Base-by-base conservation (phyloP, 2,329 filamentous ascomycete species). In the Botrytis squamosa region DNA sequence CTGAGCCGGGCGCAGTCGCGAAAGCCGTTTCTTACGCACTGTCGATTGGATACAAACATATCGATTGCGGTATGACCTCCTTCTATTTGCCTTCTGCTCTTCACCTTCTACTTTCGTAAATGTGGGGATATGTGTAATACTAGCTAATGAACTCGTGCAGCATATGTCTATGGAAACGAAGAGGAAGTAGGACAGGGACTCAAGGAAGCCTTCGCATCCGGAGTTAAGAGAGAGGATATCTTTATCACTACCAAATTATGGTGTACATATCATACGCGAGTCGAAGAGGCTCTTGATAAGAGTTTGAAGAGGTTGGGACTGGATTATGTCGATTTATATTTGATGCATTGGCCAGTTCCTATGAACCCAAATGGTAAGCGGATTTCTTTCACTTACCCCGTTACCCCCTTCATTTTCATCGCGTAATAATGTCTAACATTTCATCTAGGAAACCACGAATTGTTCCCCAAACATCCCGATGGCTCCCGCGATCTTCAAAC, bases 281-380 rank as follows among this genome's bases (percentile, higher is more conserved):
- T 90, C 9, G 90, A 92, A 83, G 84, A 91, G 79, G 90, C 88
- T 52, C 86, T 96, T 52, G 89, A 93, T 77, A 90, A 91, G 86
- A 92, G 90, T 79, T 85, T 96, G 81, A 88, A 91, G 83, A 87
- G 88, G 74, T 84, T 97, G 52, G 92, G 93, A 2, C 85, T 96
- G 66, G 91, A 94, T 77, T 95, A 97, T 81, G 87, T 97, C 8
- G 94, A 97, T 81, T 85, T 97, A 73, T 94, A 89, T 81, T 86
- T 97, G 55, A 88, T 97, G 85, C 93, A 97, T 84, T 96, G 93
- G 93, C 92, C 93, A 9, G 85, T 94, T 64, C 89, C 92, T 68
- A 91, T 95, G 89, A 95, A 95, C 84, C 91, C 92, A 12, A 87
- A 92, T 49, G 92, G 91, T 88, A 52, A 25, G 46, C 2, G 33